Evolutionary conservation across 257 asterid species (phyloP).

Genomic region (Mentha longifolia): DNA sequence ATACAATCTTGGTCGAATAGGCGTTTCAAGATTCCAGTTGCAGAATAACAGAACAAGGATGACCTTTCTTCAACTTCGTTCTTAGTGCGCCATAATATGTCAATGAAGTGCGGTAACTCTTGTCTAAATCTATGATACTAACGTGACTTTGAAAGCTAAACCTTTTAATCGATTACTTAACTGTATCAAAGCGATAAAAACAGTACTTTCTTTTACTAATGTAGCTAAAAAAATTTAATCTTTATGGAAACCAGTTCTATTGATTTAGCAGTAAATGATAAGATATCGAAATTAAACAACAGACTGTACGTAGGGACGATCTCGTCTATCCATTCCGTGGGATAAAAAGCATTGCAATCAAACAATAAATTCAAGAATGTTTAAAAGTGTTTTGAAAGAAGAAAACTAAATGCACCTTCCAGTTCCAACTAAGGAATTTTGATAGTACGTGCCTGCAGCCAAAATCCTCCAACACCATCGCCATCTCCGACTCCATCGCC

Average conservation of each 20-base stretch:
- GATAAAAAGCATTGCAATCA: background rate
- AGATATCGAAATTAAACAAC: background rate
- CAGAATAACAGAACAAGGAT: slow-evolving; percentile 22
- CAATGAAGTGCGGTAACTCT: background rate
- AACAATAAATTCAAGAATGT: background rate
- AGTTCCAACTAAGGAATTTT: slow-evolving; percentile 52
- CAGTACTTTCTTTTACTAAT: background rate
- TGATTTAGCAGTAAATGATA: background rate
- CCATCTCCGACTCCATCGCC: too few relatives aligned
- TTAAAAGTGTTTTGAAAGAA: too few relatives aligned
- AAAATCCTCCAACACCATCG: too few relatives aligned
- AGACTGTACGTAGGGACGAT: background rate
- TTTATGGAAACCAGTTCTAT: background rate
- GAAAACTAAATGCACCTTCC: slow-evolving; percentile 39
- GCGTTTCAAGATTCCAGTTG: background rate
- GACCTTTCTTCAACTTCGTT: too few relatives aligned
- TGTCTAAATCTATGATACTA: background rate
- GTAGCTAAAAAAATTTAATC: background rate
- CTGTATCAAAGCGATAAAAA: background rate
- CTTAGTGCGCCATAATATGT: too few relatives aligned
- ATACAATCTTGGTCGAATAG: background rate
- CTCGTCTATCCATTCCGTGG: too few relatives aligned
- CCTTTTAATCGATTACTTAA: background rate
- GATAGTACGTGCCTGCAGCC: slow-evolving; percentile 4
- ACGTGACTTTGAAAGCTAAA: too few relatives aligned